Evolutionary conservation across 495 filamentous ascomycete species (phyloP).

Genomic region (Talaromyces proteolyticus): DNA sequence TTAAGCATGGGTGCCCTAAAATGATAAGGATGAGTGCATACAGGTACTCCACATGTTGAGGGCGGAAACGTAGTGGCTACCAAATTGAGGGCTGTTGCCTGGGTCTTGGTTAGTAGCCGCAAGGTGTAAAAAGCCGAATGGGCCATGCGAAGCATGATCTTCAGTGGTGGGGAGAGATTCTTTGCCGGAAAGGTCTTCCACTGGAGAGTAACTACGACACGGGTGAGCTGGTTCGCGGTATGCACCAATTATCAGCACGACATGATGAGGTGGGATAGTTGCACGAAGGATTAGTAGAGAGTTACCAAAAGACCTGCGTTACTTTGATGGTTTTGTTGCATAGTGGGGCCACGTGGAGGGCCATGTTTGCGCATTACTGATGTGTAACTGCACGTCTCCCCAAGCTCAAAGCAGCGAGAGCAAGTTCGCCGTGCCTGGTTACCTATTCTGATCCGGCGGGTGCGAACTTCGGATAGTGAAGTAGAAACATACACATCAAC

Average conservation of each 20-base stretch:
- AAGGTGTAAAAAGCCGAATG: neutral
- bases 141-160: neutral
- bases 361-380: constrained; percentile 8
- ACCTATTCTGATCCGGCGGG: constrained; percentile 7
- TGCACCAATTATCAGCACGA: neutral
- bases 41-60: constrained; percentile 7
- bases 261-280: neutral
- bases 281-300: neutral
- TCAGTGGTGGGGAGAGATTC: neutral
- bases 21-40: constrained; percentile 2
- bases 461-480: neutral
- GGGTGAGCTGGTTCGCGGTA: neutral
- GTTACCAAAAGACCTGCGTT: constrained; percentile 5
- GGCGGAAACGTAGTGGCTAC: constrained; percentile 3
- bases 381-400: constrained; percentile 12
- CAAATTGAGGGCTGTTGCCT: neutral
- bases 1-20: neutral
- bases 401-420: constrained; percentile 16
- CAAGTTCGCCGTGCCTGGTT: constrained; percentile 12
- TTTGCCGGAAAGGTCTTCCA: neutral
- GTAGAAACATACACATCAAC: constrained; percentile 10
- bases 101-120: constrained; percentile 1
- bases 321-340: neutral
- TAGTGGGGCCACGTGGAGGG: constrained; percentile 9
- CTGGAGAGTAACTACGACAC: neutral